phyloP scores from a whole-genome alignment of 352 stramenopile genomes.

The Pythium biforme region DNA sequence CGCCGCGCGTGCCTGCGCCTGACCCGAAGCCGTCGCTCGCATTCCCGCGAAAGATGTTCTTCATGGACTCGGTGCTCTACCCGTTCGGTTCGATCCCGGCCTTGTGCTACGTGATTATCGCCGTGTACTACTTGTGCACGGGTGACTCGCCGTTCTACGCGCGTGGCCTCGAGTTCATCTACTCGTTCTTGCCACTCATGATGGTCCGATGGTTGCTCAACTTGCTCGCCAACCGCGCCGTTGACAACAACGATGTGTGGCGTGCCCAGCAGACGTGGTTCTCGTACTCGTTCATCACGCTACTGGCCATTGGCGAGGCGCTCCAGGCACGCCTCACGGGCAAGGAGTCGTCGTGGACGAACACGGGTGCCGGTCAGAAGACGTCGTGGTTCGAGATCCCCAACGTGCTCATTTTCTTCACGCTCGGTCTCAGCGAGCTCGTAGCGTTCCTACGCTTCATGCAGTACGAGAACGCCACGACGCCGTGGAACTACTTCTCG shows the following conservation, averaged over 20 bases:
- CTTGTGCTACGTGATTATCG: slow-evolving; percentile 82
- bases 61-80: slow-evolving; percentile 88
- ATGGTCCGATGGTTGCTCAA: slow-evolving; percentile 80
- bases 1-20: slow-evolving; percentile 74
- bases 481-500: slow-evolving; percentile 88
- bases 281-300: slow-evolving; percentile 88
- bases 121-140: slow-evolving; percentile 86
- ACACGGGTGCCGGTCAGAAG: slow-evolving; percentile 88
- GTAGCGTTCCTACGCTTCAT: slow-evolving; percentile 85
- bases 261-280: slow-evolving; percentile 90
- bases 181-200: slow-evolving; percentile 87
- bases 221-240: slow-evolving; percentile 78
- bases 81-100: slow-evolving; percentile 86
- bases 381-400: slow-evolving; percentile 87
- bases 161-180: slow-evolving; percentile 74
- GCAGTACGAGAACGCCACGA: slow-evolving; percentile 88
- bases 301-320: slow-evolving; percentile 83
- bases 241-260: slow-evolving; percentile 90
- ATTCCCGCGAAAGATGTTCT: slow-evolving; percentile 90
- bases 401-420: slow-evolving; percentile 89
- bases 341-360: slow-evolving; percentile 87
- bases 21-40: slow-evolving; percentile 78
- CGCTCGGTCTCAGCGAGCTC: slow-evolving; percentile 68
- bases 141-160: slow-evolving; percentile 86
- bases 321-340: slow-evolving; percentile 74